A percentile compares a stretch with the other conserved stretches of the same genome.
phyloP scores from a whole-genome alignment of 345 rosid genomes.

The Syzygium aqueum region DNA sequence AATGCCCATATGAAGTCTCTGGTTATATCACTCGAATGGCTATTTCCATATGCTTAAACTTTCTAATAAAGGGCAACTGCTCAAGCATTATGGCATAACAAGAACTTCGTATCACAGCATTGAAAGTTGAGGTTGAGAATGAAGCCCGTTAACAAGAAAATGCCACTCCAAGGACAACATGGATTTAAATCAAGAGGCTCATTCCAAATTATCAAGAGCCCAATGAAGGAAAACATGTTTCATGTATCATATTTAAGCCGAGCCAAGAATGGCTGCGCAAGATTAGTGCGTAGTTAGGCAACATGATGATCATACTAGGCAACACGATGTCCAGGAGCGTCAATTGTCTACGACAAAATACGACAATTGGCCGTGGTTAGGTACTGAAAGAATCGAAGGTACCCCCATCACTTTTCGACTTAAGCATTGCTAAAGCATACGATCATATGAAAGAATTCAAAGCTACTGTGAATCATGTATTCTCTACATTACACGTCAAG shows the following conservation, averaged over 20 bases:
- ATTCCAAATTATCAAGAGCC: not conserved
- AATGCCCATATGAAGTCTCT: not conserved
- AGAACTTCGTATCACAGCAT: not conserved
- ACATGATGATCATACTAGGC: too few species aligned
- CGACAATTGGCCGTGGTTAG: not conserved
- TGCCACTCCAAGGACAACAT: not conserved
- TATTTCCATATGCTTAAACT: not conserved
- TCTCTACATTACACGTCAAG: too few species aligned
- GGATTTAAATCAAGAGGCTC: not conserved
- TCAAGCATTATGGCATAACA: accelerated
- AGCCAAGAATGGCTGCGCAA: not conserved
- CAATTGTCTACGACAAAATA: too few species aligned
- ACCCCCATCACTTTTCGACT: not conserved
- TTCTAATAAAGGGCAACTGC: not conserved
- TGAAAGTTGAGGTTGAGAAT: not conserved
- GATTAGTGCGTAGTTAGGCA: not conserved
- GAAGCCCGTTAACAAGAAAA: not conserved
- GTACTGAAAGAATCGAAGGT: not conserved
- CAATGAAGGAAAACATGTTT: not conserved
- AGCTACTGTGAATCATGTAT: too few species aligned
- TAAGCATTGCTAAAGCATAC: too few species aligned
- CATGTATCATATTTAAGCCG: not conserved
- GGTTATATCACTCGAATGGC: not conserved
- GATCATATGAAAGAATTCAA: too few species aligned
- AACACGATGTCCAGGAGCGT: too few species aligned